Evolutionary conservation across 2,329 filamentous ascomycete species (phyloP).

Genomic region (Aureobasidium leucospermi): DNA sequence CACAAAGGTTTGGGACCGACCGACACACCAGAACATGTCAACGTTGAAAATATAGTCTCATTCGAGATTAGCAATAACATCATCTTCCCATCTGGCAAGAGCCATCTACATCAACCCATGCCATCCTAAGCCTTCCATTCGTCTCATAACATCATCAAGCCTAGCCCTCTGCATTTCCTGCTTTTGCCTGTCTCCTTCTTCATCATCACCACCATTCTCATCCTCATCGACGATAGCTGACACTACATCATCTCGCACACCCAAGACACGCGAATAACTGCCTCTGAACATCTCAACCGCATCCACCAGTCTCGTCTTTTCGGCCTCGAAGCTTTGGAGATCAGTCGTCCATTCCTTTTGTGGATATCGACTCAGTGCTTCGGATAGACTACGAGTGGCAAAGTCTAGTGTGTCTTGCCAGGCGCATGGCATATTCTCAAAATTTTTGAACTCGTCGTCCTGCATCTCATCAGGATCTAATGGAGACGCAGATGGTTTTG

Average conservation of each 20-base stretch:
- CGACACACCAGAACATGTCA: too few relatives aligned
- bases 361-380: background rate
- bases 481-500: background rate
- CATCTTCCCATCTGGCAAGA: background rate
- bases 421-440: background rate
- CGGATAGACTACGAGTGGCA: background rate
- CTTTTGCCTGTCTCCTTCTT: background rate
- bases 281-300: background rate
- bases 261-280: background rate
- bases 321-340: background rate
- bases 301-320: background rate
- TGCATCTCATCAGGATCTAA: background rate
- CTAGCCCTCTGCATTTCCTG: background rate
- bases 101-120: background rate
- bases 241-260: background rate
- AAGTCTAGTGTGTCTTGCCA: slow-evolving; percentile 9
- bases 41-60: too few relatives aligned
- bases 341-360: background rate
- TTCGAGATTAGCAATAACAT: background rate
- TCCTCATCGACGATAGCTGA: background rate
- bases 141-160: background rate
- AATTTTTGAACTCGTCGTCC: background rate
- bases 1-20: too few relatives aligned
- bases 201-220: background rate
- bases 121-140: background rate